phyloP scores from a whole-genome alignment of 495 filamentous ascomycete species.

The Hyaloscypha variabilis region DNA sequence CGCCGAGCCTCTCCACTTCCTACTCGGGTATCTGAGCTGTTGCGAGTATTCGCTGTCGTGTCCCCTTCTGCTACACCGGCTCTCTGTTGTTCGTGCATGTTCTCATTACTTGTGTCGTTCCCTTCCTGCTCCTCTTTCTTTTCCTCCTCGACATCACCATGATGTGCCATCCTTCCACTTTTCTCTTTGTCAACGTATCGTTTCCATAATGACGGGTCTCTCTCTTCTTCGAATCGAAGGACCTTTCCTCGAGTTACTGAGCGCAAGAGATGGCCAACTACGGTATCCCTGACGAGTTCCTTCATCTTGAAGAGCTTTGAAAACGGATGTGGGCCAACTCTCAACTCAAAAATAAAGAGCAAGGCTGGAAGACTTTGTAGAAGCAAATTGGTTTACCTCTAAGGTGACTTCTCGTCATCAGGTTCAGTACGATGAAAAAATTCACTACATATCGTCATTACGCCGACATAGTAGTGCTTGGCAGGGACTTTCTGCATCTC shows the following conservation, averaged over 20 bases:
- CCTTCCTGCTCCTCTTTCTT: conserved; percentile 29
- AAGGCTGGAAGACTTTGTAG: background rate
- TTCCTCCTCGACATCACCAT: conserved; percentile 31
- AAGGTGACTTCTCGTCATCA: background rate
- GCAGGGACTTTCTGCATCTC: background rate
- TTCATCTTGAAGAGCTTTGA: conserved; percentile 3
- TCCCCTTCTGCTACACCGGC: background rate
- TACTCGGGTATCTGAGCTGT: conserved; percentile 4
- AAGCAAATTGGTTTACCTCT: background rate
- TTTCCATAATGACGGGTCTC: conserved; percentile 38
- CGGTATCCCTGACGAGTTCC: conserved; percentile 19
- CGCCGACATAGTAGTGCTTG: background rate
- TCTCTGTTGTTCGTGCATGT: conserved; percentile 13
- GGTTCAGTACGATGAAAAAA: background rate
- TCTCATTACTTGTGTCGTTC: conserved; percentile 8
- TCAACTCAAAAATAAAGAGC: background rate
- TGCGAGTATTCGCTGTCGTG: background rate
- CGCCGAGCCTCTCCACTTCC: background rate
- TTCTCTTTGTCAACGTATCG: conserved; percentile 35
- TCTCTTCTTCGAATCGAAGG: conserved; percentile 42
- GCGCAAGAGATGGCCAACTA: conserved; percentile 42
- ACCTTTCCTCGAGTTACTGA: conserved; percentile 31
- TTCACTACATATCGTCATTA: background rate
- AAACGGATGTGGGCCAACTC: background rate
- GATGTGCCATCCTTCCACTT: conserved; percentile 34